Evolutionary conservation across 2,329 filamentous ascomycete species (phyloP), one percentile per base, ranked within the genome.

Genomic region (Cryphonectria naterciae): DNA sequence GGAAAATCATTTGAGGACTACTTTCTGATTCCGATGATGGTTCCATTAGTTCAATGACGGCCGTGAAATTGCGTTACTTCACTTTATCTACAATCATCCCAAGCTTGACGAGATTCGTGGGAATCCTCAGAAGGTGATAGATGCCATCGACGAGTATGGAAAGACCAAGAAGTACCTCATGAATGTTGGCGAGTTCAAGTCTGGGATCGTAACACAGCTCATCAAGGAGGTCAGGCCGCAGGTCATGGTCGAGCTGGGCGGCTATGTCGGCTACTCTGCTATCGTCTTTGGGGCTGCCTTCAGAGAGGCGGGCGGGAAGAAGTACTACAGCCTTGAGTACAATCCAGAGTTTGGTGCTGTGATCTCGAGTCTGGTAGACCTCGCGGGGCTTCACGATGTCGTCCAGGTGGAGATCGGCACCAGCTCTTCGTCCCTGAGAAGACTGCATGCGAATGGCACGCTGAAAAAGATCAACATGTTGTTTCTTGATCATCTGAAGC

Each of bases 401-500:
- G 91, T 95, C 61, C 88, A 88, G 73, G 89, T 95, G 11, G 78
- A 93, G 28, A 87, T 94, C 35, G 93, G 92, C 4, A 84, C 89
- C 4, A 92, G 91, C 74, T 88, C 91, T 71, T 83, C 85, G n/a
- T 90, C 89, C 0, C 83, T 95, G 62, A 84, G 85, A 65, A 85
- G 88, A 6, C 83, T 95, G 5, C 84, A 89, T 73, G 76, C 81
- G 0, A 79, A 83, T 3, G 88, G 88, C 0, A 76, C 78, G 5
- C 78, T 94, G 35, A 80, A 83, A 35, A 84, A 86, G 62, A 88
- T 94, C 72, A 92, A 94, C 75, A 81, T 95, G 54, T 83, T 94
- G 79, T 95, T 96, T 79, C 82, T 96, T 49, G 93, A 96, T 76
- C 93, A 96, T 79, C 91, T 91, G 80, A 95, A 95, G 80, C 91